Conservation (phyloP, 2,329 filamentous ascomycete genomes). For the Arthrocladium fulminans region DNA sequence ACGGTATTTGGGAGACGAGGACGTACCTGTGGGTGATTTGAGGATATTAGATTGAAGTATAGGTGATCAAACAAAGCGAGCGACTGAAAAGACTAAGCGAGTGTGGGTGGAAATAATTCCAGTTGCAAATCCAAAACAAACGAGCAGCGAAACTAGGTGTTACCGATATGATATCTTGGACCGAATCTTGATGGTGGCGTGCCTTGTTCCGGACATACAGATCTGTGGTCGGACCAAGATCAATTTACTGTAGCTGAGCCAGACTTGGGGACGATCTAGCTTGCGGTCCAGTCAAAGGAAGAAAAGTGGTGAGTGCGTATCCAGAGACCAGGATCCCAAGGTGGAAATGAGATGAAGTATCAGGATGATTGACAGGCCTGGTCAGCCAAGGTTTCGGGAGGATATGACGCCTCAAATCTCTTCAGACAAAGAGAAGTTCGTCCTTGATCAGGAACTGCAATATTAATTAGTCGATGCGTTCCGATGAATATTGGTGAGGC, state of each 20-base stretch:
- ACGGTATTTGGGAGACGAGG: not conserved
- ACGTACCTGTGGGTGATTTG: slow-evolving; percentile 38
- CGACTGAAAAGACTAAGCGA: slow-evolving; percentile 39
- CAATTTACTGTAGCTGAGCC: slow-evolving; percentile 2
- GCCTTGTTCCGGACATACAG: slow-evolving; percentile 8
- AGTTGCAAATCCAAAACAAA: slow-evolving; percentile 36
- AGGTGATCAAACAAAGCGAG: slow-evolving; percentile 39
- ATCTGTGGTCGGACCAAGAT: slow-evolving; percentile 3
- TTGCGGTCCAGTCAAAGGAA: not conserved
- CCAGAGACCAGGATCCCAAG: slow-evolving; percentile 1
- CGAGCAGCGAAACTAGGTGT: slow-evolving; percentile 30
- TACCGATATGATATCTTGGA: slow-evolving; percentile 16
- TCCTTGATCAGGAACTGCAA: slow-evolving; percentile 30
- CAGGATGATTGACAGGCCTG: slow-evolving; percentile 4
- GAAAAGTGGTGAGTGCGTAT: not conserved
- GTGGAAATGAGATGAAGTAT: not conserved
- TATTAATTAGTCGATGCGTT: slow-evolving; percentile 30
- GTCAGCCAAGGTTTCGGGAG: slow-evolving; percentile 25
- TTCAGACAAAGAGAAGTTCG: slow-evolving; percentile 27
- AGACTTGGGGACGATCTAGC: not conserved
- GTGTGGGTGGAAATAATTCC: slow-evolving; percentile 29
- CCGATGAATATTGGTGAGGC: slow-evolving; percentile 3
- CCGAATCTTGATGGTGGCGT: slow-evolving; percentile 2
- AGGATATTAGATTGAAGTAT: slow-evolving; percentile 40
- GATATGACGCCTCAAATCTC: slow-evolving; percentile 24